phyloP scores from a whole-genome alignment of 768 basidiomycete genomes.

The Kockovaella imperatae region DNA sequence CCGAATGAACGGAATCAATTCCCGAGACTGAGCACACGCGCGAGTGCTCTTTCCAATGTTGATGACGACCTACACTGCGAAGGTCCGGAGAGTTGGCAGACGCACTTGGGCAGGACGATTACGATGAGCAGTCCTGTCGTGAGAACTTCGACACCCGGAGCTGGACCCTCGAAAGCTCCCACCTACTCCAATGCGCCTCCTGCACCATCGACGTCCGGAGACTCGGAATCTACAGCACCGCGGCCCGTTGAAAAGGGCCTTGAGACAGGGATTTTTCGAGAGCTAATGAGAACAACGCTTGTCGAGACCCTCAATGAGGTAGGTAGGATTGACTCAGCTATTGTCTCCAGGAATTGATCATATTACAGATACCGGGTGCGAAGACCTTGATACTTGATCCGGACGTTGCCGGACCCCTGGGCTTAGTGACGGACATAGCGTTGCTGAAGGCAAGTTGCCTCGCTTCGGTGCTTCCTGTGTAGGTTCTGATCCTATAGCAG shows the following conservation, averaged over 20 bases:
- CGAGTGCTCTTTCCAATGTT: too few relatives aligned
- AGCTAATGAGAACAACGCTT: conserved; percentile 69
- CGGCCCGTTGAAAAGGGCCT: conserved; percentile 20
- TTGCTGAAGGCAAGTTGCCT: conserved; percentile 65
- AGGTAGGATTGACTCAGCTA: not conserved
- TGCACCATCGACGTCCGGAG: conserved; percentile 38
- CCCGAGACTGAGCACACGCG: too few relatives aligned
- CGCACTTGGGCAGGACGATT: too few relatives aligned
- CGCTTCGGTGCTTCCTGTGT: not conserved
- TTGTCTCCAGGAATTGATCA: not conserved
- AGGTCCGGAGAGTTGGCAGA: too few relatives aligned
- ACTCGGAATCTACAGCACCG: conserved; percentile 28
- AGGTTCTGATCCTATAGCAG: conserved; percentile 47
- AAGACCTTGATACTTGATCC: conserved; percentile 95
- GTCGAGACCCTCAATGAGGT: conserved; percentile 67
- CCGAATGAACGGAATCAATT: too few relatives aligned
- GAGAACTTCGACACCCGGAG: too few relatives aligned
- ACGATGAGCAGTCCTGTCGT: too few relatives aligned
- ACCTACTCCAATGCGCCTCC: conserved; percentile 16
- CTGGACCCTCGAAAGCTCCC: not conserved
- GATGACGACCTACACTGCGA: too few relatives aligned
- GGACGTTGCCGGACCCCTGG: conserved; percentile 78
- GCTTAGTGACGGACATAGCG: conserved; percentile 89
- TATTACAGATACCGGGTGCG: conserved; percentile 52
- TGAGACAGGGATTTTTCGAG: conserved; percentile 52